Conservation (phyloP, 306 rosid genomes). For the Potentilla sterilis region DNA sequence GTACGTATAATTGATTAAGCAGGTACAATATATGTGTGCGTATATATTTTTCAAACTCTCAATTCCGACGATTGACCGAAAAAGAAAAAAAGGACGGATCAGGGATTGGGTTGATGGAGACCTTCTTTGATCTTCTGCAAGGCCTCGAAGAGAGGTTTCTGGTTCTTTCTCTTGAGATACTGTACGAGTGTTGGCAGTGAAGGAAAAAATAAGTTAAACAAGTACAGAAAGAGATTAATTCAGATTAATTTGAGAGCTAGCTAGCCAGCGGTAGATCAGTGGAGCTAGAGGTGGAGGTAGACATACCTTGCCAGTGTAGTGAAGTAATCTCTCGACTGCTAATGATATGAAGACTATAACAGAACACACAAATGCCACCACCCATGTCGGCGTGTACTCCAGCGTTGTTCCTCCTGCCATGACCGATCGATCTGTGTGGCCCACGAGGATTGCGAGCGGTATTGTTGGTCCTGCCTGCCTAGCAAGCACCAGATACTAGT, state of each 20-base stretch:
- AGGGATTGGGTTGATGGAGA: not conserved
- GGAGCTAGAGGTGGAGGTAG: no score
- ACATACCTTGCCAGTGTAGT: constrained; percentile 33
- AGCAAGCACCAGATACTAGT: not conserved
- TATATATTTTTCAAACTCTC: not conserved
- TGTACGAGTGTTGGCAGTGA: not conserved
- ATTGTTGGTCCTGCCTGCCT: not conserved
- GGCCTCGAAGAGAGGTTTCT: constrained; percentile 38
- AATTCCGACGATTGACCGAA: not conserved
- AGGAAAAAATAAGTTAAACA: not conserved
- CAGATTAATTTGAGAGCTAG: no score
- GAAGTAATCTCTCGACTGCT: constrained; percentile 27
- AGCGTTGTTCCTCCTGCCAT: constrained; percentile 35
- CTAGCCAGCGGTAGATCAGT: no score
- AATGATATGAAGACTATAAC: constrained; percentile 34
- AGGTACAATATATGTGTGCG: no score
- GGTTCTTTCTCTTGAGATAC: constrained; percentile 37
- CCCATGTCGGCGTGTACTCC: constrained; percentile 43
- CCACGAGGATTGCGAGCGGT: not conserved
- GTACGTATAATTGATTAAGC: no score
- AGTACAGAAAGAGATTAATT: no score
- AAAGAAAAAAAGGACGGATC: no score
- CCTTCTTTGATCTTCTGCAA: constrained; percentile 45
- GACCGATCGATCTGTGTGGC: not conserved
- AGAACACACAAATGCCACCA: constrained; percentile 35